Percentiles rank a stretch among this genome's conserved stretches.
Conservation (phyloP, 169 alveolate genomes). For the Blepharisma undulans region DNA sequence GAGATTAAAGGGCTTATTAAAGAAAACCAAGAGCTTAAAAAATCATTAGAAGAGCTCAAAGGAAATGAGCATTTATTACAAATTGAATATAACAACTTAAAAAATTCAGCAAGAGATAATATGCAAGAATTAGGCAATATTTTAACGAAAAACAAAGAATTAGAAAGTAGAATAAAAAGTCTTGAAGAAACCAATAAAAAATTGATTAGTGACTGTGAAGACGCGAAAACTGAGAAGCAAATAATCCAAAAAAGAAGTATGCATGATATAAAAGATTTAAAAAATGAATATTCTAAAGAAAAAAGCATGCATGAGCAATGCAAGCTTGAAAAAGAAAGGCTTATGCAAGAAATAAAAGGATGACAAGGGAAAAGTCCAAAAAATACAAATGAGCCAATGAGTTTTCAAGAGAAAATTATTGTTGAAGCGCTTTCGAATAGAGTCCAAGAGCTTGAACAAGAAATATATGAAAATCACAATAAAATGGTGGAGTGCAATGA, state of each 20-base stretch:
- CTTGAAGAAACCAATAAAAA: not conserved
- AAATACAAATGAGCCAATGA: not conserved
- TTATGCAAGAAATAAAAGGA: not conserved
- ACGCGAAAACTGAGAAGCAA: slow-evolving; percentile 32
- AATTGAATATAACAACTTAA: slow-evolving; percentile 22
- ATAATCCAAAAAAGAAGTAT: slow-evolving; percentile 30
- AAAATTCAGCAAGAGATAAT: slow-evolving; percentile 1
- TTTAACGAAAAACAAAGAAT: not conserved
- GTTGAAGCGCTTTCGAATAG: slow-evolving; percentile 13
- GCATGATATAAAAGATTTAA: slow-evolving; percentile 36
- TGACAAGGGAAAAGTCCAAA: not conserved
- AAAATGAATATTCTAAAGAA: slow-evolving; percentile 22
- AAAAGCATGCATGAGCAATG: slow-evolving; percentile 28
- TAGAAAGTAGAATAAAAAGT: not conserved
- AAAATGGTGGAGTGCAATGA: not conserved
- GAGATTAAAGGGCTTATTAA: not conserved
- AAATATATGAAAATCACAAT: not conserved
- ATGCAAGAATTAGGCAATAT: not conserved
- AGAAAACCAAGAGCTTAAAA: not conserved
- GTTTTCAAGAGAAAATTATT: slow-evolving; percentile 22
- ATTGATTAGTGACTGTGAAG: not conserved
- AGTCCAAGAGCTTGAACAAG: slow-evolving; percentile 30
- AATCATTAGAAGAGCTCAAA: slow-evolving; percentile 1
- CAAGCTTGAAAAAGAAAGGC: slow-evolving; percentile 36
- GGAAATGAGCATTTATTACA: slow-evolving; percentile 7